A percentile compares a stretch with the other conserved stretches of the same genome.
Conservation (phyloP, 1,284 basidiomycete genomes). For the Ceratobasidium sp. region DNA sequence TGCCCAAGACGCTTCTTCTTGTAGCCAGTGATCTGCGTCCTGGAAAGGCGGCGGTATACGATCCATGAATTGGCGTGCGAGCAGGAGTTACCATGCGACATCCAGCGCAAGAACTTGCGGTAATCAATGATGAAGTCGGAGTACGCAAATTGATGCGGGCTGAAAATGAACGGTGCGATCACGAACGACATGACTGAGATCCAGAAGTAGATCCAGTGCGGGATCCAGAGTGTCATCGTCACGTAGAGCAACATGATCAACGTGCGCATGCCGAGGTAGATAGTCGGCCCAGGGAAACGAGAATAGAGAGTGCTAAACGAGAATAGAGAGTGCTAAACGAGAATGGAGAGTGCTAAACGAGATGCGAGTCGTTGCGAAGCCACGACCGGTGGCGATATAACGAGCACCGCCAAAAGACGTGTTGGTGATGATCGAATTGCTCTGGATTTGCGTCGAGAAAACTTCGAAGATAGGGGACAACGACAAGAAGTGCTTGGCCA, state of each 20-base stretch:
- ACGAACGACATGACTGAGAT: conserved; percentile 86
- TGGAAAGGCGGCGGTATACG: conserved; percentile 91
- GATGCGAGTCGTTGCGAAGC: conserved; percentile 92
- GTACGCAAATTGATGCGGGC: conserved; percentile 95
- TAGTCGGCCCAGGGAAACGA: conserved; percentile 94
- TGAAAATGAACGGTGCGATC: conserved; percentile 93
- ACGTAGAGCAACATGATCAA: conserved; percentile 90
- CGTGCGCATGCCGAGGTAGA: conserved; percentile 93
- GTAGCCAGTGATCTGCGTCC: conserved; percentile 96
- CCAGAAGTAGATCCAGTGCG: conserved; percentile 96
- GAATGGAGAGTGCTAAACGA: too few species aligned
- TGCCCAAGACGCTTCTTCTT: conserved; percentile 95
- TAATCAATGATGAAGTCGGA: conserved; percentile 97
- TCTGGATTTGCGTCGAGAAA: conserved; percentile 95
- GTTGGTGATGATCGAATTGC: conserved; percentile 93
- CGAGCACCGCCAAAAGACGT: conserved; percentile 94
- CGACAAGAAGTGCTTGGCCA: conserved; percentile 91
- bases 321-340: too few species aligned
- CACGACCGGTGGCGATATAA: conserved; percentile 98
- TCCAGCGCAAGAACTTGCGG: conserved; percentile 95
- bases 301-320: conserved; percentile 94
- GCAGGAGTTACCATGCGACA: conserved; percentile 94
- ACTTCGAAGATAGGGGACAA: conserved; percentile 95
- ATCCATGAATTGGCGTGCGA: conserved; percentile 99
- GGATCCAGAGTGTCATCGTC: conserved; percentile 87